Conservation (phyloP, 116 monocot genomes). For the Iris pallida region DNA sequence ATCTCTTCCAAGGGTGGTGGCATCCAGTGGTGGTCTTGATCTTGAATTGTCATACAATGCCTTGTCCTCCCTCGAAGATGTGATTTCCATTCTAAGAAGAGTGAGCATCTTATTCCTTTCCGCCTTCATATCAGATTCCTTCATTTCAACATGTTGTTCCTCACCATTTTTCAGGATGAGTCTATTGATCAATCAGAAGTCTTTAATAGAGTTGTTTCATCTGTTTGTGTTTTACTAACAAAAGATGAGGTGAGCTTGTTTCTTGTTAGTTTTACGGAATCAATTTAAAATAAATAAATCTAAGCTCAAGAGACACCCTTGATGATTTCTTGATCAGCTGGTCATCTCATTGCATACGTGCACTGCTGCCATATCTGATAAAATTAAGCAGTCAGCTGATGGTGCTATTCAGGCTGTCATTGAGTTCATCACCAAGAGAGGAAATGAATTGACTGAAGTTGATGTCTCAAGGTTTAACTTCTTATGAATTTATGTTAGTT, state of each 20-base stretch:
- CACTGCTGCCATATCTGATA: constrained; percentile 73
- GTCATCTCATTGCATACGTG: constrained; percentile 67
- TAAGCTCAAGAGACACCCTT: not conserved
- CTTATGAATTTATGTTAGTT: constrained; percentile 3
- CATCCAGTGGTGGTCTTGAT: constrained; percentile 47
- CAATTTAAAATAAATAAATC: not conserved
- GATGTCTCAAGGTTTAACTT: constrained; percentile 70
- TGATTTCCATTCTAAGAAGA: constrained; percentile 82
- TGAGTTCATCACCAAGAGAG: constrained; percentile 76
- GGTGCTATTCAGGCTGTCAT: constrained; percentile 83
- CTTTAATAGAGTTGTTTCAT: constrained; percentile 70
- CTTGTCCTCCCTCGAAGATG: constrained; percentile 83
- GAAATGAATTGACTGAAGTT: constrained; percentile 70
- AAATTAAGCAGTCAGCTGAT: constrained; percentile 92
- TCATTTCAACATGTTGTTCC: constrained; percentile 1
- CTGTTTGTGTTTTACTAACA: constrained; percentile 77
- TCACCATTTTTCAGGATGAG: constrained; percentile 61
- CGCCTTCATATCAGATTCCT: no score
- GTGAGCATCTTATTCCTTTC: constrained; percentile 27
- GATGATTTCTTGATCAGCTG: constrained; percentile 52
- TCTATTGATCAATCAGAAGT: constrained; percentile 95
- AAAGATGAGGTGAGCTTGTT: constrained; percentile 65
- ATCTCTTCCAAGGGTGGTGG: constrained; percentile 72
- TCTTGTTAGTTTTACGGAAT: not conserved
- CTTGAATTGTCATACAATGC: constrained; percentile 86